Conservation (phyloP, 345 rosid genomes). For the Erucastrum elatum region DNA sequence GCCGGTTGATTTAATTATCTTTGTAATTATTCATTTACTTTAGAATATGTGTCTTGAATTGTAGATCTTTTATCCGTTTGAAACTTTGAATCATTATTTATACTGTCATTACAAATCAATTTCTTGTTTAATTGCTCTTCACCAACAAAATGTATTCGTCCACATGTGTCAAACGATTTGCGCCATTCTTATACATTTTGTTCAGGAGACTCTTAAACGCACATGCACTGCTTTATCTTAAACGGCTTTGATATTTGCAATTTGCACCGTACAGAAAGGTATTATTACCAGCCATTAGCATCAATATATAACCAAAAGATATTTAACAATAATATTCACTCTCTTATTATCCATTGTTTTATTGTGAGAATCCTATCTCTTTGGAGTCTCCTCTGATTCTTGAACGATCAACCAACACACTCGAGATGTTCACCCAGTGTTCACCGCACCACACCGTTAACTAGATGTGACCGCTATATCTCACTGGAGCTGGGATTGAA, state of each 20-base stretch:
- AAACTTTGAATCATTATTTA: background rate
- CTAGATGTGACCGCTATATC: too few species aligned
- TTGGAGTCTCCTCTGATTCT: too few species aligned
- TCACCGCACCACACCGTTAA: too few species aligned
- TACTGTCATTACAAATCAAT: background rate
- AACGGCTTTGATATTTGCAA: background rate
- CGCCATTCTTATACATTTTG: background rate
- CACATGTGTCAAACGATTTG: background rate
- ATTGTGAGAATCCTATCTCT: too few species aligned
- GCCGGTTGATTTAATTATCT: background rate
- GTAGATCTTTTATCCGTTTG: background rate
- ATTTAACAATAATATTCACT: background rate
- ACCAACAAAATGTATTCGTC: background rate
- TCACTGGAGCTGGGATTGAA: too few species aligned
- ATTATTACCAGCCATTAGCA: background rate
- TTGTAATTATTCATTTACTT: background rate
- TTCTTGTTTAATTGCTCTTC: background rate
- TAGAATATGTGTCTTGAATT: background rate
- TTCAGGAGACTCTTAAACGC: background rate
- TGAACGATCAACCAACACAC: too few species aligned
- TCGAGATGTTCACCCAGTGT: too few species aligned
- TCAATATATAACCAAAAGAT: background rate
- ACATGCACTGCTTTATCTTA: slow-evolving; percentile 8
- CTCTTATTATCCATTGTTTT: background rate
- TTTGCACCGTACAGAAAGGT: background rate